A percentile compares a stretch with the other conserved stretches of the same genome.
phyloP scores from a whole-genome alignment of 2,329 filamentous ascomycete species.

The Tolypocladium tropicale region DNA sequence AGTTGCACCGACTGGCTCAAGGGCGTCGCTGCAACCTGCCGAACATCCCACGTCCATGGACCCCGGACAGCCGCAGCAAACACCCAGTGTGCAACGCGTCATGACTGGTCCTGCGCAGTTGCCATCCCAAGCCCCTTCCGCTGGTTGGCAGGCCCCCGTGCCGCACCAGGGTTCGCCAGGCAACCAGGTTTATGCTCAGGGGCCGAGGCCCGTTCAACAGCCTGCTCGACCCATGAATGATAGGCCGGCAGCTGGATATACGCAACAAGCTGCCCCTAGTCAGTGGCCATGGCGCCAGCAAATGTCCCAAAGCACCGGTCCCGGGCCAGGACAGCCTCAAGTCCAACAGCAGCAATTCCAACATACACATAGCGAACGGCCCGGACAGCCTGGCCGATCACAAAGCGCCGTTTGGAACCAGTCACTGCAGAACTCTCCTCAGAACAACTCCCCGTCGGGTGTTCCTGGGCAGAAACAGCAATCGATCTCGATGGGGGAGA shows the following conservation, averaged over 20 bases:
- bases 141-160: neutral
- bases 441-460: neutral
- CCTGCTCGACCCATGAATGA: constrained; percentile 4
- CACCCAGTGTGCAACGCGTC: neutral
- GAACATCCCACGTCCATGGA: neutral
- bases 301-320: neutral
- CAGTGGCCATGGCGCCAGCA: constrained; percentile 1
- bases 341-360: neutral
- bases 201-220: constrained; percentile 2
- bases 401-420: neutral
- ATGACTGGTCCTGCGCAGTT: neutral
- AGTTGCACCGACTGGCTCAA: neutral
- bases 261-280: neutral
- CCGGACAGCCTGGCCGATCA: neutral
- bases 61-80: neutral
- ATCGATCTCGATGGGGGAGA: neutral
- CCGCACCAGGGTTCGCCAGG: neutral
- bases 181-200: neutral
- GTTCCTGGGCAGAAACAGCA: neutral
- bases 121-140: neutral
- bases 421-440: neutral
- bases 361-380: neutral
- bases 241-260: constrained; percentile 3
- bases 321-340: neutral
- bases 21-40: neutral